These are phyloP conservation scores for Ophiocordyceps polyrhachis-furcata DNA, from an alignment of 2,329 filamentous ascomycete species.

Conservation along the genomic window DNA sequence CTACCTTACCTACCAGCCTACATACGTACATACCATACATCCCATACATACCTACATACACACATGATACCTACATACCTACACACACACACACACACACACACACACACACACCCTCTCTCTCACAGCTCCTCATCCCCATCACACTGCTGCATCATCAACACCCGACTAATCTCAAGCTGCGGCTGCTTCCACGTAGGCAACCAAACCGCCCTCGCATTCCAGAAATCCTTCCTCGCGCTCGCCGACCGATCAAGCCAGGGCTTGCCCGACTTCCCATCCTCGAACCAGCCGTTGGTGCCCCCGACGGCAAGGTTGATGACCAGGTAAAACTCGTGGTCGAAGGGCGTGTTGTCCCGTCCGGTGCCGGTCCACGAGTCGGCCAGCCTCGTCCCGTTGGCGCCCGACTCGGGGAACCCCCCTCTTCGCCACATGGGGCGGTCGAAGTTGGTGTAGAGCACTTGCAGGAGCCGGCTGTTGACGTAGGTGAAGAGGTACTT, in stretches of 20 bases:
- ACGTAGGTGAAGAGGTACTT: conserved; percentile 81
- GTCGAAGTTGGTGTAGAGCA: conserved; percentile 61
- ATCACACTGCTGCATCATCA: conserved; percentile 53
- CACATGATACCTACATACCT: no score
- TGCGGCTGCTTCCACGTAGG: conserved; percentile 53
- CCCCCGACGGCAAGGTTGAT: conserved; percentile 59
- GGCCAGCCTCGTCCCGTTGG: conserved; percentile 45
- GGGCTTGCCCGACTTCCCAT: conserved; percentile 53
- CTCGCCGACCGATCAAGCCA: conserved; percentile 53
- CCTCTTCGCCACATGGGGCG: conserved; percentile 50
- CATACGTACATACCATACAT: no score
- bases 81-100: no score
- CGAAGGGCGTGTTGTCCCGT: conserved; percentile 49
- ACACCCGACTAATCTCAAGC: conserved; percentile 51
- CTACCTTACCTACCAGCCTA: no score
- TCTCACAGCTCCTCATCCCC: conserved; percentile 32
- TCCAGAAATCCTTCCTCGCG: conserved; percentile 63
- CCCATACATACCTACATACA: no score
- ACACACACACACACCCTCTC: no score
- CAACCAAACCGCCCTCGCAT: conserved; percentile 43
- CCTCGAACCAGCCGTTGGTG: conserved; percentile 71
- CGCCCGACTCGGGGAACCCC: conserved; percentile 41
- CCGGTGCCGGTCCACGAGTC: conserved; percentile 48
- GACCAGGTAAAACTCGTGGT: conserved; percentile 58
- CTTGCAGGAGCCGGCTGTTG: conserved; percentile 61